phyloP scores from a whole-genome alignment of 805 yeast genomes.

The Saccharomyces jurei region DNA sequence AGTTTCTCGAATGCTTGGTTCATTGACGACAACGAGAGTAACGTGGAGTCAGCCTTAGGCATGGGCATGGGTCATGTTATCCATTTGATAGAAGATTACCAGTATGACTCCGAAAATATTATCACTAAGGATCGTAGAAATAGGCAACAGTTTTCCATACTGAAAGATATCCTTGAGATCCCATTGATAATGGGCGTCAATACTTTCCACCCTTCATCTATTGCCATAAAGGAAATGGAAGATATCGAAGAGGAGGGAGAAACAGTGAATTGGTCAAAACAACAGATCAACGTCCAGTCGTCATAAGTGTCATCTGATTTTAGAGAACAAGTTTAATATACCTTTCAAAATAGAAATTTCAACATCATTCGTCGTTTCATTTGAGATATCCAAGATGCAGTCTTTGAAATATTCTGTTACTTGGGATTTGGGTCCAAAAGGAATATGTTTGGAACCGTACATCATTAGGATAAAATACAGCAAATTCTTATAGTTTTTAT shows the following conservation, averaged over 20 bases:
- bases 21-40: constrained; percentile 74
- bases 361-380: constrained; percentile 17
- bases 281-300: neutral
- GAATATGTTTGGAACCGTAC: constrained; percentile 17
- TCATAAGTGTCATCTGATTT: constrained; percentile 4
- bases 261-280: neutral
- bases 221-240: neutral
- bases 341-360: constrained; percentile 21
- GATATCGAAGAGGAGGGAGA: neutral
- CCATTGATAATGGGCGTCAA: neutral
- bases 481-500: constrained; percentile 11
- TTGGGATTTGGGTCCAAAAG: constrained; percentile 12
- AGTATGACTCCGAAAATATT: neutral
- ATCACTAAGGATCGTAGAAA: neutral
- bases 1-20: constrained; percentile 47
- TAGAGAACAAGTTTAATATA: constrained; percentile 16
- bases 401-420: constrained; percentile 14
- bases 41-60: constrained; percentile 59
- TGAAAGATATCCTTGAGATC: neutral
- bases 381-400: constrained; percentile 16
- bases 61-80: constrained; percentile 62
- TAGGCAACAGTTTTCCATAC: neutral
- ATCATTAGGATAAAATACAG: constrained; percentile 22
- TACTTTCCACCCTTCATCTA: neutral
- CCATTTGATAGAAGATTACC: constrained; percentile 55